Evolutionary conservation across 148 eudicot genomes (phyloP), one percentile per base, ranked within the genome.

Genomic region (Cornus kousa): DNA sequence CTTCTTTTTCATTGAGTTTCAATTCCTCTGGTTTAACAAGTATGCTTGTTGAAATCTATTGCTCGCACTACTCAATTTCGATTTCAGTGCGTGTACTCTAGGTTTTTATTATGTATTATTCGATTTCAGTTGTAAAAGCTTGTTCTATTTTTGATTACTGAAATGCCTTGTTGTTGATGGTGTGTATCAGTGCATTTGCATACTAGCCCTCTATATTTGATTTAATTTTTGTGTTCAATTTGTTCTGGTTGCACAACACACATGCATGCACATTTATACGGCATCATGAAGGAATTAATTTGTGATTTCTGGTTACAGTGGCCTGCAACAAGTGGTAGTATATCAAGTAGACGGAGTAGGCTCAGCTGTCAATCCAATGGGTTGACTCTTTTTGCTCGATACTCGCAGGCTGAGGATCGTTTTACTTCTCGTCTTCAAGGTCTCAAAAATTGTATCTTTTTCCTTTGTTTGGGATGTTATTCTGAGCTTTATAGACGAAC

Each of bases 381-480:
- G 50, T 35, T 87, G 28, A 72, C 77, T 65, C 39, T 92, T 28
- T 83, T 77, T 72, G 89, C 94, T 46, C 89, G 87, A 74, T 92
- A 90, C 79, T 90, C 98, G 14, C 98, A 82, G 78, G 33, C 97
- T 48, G 91, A 84, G 77, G 97, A 91, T 82, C 66, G 88, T 68
- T 95, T 91, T 79, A 90, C 95, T 70, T 87, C 95, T 9, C 92
- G 91, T 73, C 85, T 95, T 53, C 97, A 91, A 89, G 95, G 98
- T 95, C 80, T 24, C 31, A 39, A 19, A 69, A 69, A 33, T 60
- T 53, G 14, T 13, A 68, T 46, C 70, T 43, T 62, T 65, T n/a
- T 28, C 31, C 46, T 13, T 19, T 31, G 67, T 74, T 48, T 65
- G 59, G 23, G 33, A 71, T 67, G n/a, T 70, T 50, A 57, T 50